Conservation (phyloP, 805 yeast species). For the Kazachstania psychrophila region DNA sequence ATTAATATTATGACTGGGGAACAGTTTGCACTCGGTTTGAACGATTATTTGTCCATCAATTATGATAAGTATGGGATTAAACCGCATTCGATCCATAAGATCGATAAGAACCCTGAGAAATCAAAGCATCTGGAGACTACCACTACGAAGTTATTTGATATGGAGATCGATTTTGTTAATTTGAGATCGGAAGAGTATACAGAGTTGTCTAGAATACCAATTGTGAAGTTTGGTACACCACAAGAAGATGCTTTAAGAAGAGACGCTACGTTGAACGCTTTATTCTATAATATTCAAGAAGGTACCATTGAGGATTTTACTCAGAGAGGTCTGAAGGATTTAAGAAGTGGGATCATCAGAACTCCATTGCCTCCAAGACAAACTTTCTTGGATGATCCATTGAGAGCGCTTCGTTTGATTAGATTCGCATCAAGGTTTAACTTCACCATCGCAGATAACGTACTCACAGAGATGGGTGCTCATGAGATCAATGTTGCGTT, state of each 20-base stretch:
- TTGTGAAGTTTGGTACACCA: constrained; percentile 78
- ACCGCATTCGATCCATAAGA: constrained; percentile 55
- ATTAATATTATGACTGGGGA: constrained; percentile 79
- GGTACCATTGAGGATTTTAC: constrained; percentile 79
- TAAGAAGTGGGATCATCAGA: constrained; percentile 58
- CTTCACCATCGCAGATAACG: constrained; percentile 52
- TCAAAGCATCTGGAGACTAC: constrained; percentile 96
- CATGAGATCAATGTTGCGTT: constrained; percentile 50
- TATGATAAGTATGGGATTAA: constrained; percentile 24
- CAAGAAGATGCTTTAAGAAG: constrained; percentile 84
- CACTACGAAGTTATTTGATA: constrained; percentile 72
- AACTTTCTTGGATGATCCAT: constrained; percentile 90
- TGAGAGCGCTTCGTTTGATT: constrained; percentile 75
- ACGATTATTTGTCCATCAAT: constrained; percentile 37
- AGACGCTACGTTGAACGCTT: constrained; percentile 91
- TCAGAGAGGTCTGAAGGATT: constrained; percentile 61
- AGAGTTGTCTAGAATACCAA: constrained; percentile 77
- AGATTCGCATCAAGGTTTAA: constrained; percentile 77
- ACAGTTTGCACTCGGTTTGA: constrained; percentile 63
- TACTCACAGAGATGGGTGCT: constrained; percentile 56
- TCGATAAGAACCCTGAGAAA: constrained; percentile 88
- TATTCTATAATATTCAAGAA: constrained; percentile 73
- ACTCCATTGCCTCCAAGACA: constrained; percentile 82
- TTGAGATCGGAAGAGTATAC: constrained; percentile 81
- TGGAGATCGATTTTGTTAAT: constrained; percentile 92